These are phyloP conservation scores for Pyrenophora seminiperda DNA, from an alignment of 2,329 filamentous ascomycete species.

Conservation along the genomic window DNA sequence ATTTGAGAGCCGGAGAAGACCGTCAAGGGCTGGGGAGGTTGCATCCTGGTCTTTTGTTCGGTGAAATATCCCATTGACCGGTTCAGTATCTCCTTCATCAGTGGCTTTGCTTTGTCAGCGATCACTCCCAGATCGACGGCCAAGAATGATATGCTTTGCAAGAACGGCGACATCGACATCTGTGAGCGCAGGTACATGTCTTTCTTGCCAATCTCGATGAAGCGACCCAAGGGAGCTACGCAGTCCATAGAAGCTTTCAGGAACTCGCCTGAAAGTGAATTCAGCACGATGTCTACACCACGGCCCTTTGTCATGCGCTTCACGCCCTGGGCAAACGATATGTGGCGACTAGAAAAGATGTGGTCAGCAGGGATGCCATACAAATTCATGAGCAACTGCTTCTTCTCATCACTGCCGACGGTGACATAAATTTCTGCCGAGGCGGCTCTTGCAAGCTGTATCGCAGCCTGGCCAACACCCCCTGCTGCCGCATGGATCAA, in stretches of 20 bases:
- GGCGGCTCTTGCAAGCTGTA: background rate
- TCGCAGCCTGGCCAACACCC: background rate
- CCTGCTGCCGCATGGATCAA: background rate
- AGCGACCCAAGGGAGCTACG: constrained; percentile 14
- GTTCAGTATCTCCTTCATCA: constrained; percentile 3
- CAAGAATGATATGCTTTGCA: background rate
- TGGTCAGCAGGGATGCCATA: constrained; percentile 27
- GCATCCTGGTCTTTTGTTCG: background rate
- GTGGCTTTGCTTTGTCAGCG: background rate
- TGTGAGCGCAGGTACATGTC: constrained; percentile 18
- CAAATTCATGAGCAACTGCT: constrained; percentile 17
- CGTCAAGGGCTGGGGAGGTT: background rate
- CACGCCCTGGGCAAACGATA: constrained; percentile 22
- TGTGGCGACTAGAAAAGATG: constrained; percentile 40
- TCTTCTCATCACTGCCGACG: constrained; percentile 24
- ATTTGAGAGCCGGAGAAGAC: background rate
- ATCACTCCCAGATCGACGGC: constrained; percentile 7
- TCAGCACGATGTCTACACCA: constrained; percentile 3
- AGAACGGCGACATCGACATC: constrained; percentile 8
- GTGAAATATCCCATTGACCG: constrained; percentile 1
- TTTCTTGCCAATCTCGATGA: constrained; percentile 27
- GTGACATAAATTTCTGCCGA: constrained; percentile 29
- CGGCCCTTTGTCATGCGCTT: background rate
- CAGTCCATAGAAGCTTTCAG: background rate
- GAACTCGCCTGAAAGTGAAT: constrained; percentile 2